Evolutionary conservation across 805 yeast genomes (phyloP), one percentile per base, ranked within the genome.

Genomic region (Candida qinlingensis): DNA sequence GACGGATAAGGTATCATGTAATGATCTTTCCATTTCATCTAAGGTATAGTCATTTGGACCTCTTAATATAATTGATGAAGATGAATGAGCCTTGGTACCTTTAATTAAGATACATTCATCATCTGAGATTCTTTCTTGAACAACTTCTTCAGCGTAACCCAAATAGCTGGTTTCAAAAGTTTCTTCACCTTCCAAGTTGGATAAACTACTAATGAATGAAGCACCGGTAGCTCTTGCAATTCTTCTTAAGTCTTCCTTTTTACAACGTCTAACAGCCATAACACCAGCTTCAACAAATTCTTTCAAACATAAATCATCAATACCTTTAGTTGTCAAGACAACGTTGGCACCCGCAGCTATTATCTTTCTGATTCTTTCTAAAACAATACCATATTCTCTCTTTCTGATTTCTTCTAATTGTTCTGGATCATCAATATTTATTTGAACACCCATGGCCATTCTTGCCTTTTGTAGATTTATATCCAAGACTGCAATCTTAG

Each of bases 211-310:
- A 44, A 95, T 76, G 61, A 94, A 73, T 4, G 96, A 87, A 37
- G 97, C 99, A 51, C 99, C 99, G 1, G 98, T 90, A 41, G 99
- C 98, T 63, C 96, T 80, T 6, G 99, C 98, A 58, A 94, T 92
- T 73, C 99, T 83, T 66, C 96, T 81, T 60, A 94, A 76, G 69
- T 94, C 99, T 70, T 94, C 99, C 65, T 89, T 90, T 70, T 89
- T 89, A 75, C 97, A 90, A 59, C 99, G 81, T 73, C 99, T 85
- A 42, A 94, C 89, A 19, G 97, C 84, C 70, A 88, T 90, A 57
- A 94, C 87, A 50, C 83, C 81, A 44, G 92, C 74, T 59, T 94
- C 99, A 9, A 96, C 79, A 63, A 94, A 87, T 59, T 94, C 78
- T 69, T 88, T 96, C 70, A 94, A 96, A 35, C 99, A 98, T 77